Conservation (phyloP, 192 early-diverging fungal species). For the Pecoramyces ruminantium region DNA sequence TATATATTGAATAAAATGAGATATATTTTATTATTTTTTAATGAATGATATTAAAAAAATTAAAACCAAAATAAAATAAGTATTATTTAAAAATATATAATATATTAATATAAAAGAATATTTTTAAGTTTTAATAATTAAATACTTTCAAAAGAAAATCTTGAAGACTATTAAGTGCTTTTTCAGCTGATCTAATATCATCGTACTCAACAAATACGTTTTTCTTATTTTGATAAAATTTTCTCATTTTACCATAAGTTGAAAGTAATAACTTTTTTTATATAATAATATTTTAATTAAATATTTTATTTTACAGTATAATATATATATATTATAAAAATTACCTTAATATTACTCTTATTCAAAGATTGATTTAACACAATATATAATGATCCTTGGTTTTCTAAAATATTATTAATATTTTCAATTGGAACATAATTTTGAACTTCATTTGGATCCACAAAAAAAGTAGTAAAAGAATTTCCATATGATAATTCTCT, state of each 20-base stretch:
- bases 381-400: background rate
- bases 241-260: background rate
- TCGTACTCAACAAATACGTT: background rate
- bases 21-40: too few species aligned
- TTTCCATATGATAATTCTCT: background rate
- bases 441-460: background rate
- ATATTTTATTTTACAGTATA: too few species aligned
- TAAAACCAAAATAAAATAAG: too few species aligned
- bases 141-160: background rate
- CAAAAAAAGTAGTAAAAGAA: background rate
- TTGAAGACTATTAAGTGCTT: background rate
- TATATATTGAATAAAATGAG: too few species aligned
- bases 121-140: too few species aligned
- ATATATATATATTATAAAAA: too few species aligned
- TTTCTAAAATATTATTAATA: background rate
- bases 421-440: background rate
- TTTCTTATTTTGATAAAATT: background rate
- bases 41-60: too few species aligned
- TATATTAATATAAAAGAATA: too few species aligned
- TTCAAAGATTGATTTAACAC: background rate
- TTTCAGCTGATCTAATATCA: background rate
- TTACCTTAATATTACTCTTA: background rate
- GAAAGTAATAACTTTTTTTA: background rate
- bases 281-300: too few species aligned
- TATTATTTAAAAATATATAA: too few species aligned